Conservation (phyloP, 106 monocot species). For the Alisma plantagoaquatica region DNA sequence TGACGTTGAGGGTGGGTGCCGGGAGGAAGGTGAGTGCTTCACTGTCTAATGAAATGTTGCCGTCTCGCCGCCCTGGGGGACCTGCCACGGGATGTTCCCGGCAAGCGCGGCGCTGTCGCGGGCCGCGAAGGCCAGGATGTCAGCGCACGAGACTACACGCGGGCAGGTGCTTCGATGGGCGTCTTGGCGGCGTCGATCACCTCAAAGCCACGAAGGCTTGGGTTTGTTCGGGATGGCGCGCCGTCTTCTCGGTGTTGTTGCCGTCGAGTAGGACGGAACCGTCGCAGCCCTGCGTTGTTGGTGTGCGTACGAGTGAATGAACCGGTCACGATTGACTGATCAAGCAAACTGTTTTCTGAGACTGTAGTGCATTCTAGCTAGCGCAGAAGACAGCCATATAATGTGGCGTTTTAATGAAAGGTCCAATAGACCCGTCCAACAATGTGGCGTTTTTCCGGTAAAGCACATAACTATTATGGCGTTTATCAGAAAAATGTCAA, state of each 20-base stretch:
- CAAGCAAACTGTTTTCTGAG: too few species aligned
- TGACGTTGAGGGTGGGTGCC: constrained; percentile 11
- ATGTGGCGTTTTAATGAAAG: too few species aligned
- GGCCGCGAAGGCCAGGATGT: constrained; percentile 41
- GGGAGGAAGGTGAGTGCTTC: constrained; percentile 14
- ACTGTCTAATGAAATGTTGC: not conserved
- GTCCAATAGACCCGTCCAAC: too few species aligned
- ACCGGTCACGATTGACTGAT: too few species aligned
- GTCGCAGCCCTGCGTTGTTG: constrained; percentile 21
- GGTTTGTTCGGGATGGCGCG: not conserved
- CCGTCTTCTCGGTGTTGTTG: constrained; percentile 4
- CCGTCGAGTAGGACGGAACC: constrained; percentile 10
- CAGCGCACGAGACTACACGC: constrained; percentile 30
- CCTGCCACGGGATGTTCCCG: constrained; percentile 1
- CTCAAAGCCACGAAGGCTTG: constrained; percentile 4
- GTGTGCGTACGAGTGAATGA: too few species aligned
- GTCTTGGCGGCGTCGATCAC: constrained; percentile 15
- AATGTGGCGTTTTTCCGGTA: too few species aligned
- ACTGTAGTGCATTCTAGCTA: too few species aligned
- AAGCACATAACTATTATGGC: too few species aligned
- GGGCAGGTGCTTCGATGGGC: constrained; percentile 5
- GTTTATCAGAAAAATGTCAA: too few species aligned
- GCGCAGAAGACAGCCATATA: too few species aligned
- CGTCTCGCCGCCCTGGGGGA: constrained; percentile 11
- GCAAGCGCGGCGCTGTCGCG: constrained; percentile 14